A percentile compares a stretch with the other conserved stretches of the same genome.
phyloP scores from a whole-genome alignment of 352 stramenopile species.

The Albugo candida region DNA sequence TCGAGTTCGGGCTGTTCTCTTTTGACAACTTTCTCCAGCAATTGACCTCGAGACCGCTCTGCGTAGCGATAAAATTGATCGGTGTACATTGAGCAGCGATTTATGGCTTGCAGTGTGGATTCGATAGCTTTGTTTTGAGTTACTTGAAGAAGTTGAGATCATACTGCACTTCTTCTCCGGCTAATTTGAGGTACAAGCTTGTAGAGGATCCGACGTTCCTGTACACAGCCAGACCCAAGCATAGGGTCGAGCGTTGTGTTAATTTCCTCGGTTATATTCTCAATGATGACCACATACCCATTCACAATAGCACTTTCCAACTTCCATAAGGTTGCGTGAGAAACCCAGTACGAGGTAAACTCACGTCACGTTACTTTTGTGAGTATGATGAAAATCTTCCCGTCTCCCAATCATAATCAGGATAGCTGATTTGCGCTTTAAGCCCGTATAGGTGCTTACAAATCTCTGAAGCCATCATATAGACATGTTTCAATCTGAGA shows the following conservation, averaged over 20 bases:
- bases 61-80: slow-evolving; percentile 97
- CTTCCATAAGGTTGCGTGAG: no score
- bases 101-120: slow-evolving; percentile 96
- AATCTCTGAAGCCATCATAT: no score
- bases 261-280: slow-evolving; percentile 95
- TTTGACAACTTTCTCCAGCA: slow-evolving; percentile 91
- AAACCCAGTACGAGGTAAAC: no score
- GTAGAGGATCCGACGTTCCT: slow-evolving; percentile 71
- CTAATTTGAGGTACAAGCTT: slow-evolving; percentile 87
- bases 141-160: slow-evolving; percentile 93
- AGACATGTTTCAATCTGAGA: no score
- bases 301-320: slow-evolving; percentile 90
- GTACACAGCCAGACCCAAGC: slow-evolving; percentile 88
- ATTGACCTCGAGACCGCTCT: slow-evolving; percentile 88
- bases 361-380: no score
- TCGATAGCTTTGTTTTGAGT: slow-evolving; percentile 92
- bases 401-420: no score
- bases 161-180: slow-evolving; percentile 93
- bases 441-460: no score
- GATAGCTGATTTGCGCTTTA: no score
- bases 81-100: slow-evolving; percentile 90
- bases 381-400: no score
- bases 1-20: slow-evolving; percentile 90
- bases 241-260: slow-evolving; percentile 93
- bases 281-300: slow-evolving; percentile 90